phyloP scores from a whole-genome alignment of 306 rosid genomes.

The Cotoneaster glaucophyllus region DNA sequence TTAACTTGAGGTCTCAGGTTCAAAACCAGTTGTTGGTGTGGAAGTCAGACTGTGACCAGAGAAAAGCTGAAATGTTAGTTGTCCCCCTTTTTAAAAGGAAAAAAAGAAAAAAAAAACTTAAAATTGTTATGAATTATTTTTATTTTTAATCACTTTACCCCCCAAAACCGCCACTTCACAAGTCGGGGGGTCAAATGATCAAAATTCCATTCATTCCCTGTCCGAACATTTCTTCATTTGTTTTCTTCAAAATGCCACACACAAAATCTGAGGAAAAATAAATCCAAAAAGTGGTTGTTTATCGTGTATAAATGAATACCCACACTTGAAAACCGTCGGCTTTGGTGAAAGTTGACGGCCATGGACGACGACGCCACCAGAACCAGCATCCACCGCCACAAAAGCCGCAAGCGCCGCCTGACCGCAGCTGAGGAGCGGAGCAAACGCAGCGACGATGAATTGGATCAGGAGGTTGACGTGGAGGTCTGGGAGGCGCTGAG shows the following conservation, averaged over 20 bases:
- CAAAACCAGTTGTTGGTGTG: no score
- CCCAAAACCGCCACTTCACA: no score
- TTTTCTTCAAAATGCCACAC: neutral
- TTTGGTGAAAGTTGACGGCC: neutral
- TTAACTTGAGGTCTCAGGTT: no score
- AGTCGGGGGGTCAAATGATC: neutral
- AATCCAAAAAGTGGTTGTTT: neutral
- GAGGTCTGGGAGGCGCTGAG: slow-evolving; percentile 50
- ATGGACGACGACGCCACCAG: neutral
- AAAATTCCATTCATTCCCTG: neutral
- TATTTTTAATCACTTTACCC: no score
- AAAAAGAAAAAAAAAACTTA: no score
- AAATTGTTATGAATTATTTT: no score
- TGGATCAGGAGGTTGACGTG: slow-evolving; percentile 7
- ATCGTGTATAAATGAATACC: neutral
- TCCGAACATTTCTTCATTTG: neutral
- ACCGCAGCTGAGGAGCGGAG: neutral
- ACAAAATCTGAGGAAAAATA: neutral
- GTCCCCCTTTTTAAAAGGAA: no score
- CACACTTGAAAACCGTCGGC: neutral
- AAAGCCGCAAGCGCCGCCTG: neutral
- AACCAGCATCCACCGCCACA: neutral
- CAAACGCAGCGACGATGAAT: neutral
- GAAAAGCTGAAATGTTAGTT: no score
- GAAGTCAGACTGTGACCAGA: no score